Conservation (phyloP, 371 early-diverging fungal genomes). For the Circinella umbellata region DNA sequence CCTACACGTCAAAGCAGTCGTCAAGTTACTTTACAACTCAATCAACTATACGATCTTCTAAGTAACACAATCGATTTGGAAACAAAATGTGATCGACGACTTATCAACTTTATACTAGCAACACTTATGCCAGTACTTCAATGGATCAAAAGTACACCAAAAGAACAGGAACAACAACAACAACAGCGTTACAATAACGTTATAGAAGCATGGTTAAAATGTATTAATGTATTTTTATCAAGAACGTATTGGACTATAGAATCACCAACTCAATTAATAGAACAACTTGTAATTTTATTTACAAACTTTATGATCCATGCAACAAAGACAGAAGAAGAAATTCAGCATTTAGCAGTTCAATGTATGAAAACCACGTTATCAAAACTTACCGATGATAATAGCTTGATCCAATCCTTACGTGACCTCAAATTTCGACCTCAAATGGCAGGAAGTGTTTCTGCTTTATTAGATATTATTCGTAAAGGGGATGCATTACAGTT, state of each 20-base stretch:
- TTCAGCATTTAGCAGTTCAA: constrained; percentile 34
- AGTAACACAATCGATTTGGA: not conserved
- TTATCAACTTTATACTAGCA: not conserved
- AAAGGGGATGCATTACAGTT: constrained; percentile 38
- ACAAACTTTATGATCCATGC: constrained; percentile 1
- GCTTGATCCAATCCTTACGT: not conserved
- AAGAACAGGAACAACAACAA: no score
- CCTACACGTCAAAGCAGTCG: not conserved
- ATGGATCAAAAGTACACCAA: constrained; percentile 1
- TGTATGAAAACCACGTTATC: constrained; percentile 35
- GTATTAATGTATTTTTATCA: not conserved
- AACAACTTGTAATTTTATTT: constrained; percentile 12
- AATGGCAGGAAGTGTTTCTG: constrained; percentile 26
- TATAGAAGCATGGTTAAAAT: constrained; percentile 4
- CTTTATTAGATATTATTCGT: constrained; percentile 37
- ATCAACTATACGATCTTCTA: not conserved
- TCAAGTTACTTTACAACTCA: not conserved
- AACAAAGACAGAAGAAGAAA: constrained; percentile 34
- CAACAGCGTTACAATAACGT: not conserved
- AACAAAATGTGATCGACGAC: not conserved
- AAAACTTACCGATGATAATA: constrained; percentile 6
- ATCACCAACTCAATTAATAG: not conserved
- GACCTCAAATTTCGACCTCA: constrained; percentile 20
- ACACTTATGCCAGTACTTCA: constrained; percentile 9
- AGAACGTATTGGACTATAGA: not conserved